Conservation (phyloP, 192 early-diverging fungal genomes). For the Phlyctochytrium arcticum region DNA sequence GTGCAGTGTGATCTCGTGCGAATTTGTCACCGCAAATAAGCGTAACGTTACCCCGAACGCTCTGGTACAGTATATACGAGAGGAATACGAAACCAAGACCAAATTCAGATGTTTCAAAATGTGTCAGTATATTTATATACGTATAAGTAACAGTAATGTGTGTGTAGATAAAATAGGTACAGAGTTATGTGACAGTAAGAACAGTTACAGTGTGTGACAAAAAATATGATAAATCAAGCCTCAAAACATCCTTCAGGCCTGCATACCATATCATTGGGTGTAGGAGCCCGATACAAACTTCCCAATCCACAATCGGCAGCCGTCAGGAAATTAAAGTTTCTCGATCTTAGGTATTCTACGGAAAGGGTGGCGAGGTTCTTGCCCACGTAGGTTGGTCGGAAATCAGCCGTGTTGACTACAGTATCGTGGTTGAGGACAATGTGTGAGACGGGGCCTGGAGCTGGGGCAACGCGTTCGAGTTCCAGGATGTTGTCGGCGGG, state of each 20-base stretch:
- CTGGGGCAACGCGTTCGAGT: background rate
- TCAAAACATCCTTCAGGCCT: background rate
- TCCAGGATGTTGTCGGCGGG: background rate
- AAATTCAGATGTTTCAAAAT: no score
- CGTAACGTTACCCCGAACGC: no score
- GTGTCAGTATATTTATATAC: no score
- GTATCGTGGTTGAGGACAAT: background rate
- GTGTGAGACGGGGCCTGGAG: background rate
- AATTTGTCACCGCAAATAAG: no score
- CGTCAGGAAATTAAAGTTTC: background rate
- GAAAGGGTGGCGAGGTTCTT: background rate
- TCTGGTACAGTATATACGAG: no score
- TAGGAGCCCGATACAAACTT: background rate
- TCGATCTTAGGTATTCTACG: background rate
- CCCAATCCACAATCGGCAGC: background rate
- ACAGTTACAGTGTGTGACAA: no score
- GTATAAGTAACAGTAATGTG: no score
- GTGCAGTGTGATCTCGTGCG: no score
- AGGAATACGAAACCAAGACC: no score
- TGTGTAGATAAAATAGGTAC: no score
- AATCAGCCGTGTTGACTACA: background rate
- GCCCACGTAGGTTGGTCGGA: background rate
- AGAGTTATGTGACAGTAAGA: no score
- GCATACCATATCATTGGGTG: background rate
- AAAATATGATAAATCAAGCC: no score